Percentiles rank a stretch among this genome's conserved stretches.
phyloP scores from a whole-genome alignment of 768 basidiomycete genomes.

The Mycena maculata region DNA sequence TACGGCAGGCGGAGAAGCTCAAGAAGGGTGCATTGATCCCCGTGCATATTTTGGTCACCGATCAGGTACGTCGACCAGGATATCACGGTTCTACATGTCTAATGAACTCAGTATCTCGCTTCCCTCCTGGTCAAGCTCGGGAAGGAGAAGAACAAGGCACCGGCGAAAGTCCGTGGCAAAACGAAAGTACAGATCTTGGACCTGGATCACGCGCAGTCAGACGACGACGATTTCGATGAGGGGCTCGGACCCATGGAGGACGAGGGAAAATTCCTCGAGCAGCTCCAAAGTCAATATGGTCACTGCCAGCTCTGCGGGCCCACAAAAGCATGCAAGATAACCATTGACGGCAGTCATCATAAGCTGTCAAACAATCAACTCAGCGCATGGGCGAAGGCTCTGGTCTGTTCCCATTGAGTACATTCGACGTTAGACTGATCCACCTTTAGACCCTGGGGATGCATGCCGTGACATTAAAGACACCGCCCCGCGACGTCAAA shows the following conservation, averaged over 20 bases:
- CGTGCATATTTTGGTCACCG: not conserved
- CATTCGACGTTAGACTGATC: too few relatives aligned
- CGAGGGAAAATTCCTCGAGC: not conserved
- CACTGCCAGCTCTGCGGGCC: conserved; percentile 6
- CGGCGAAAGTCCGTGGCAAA: not conserved
- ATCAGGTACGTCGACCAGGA: not conserved
- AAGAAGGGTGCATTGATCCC: not conserved
- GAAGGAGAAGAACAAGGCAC: not conserved
- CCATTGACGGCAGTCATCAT: not conserved
- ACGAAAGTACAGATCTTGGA: not conserved
- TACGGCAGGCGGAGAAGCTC: not conserved
- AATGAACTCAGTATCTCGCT: not conserved
- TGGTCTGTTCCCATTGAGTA: not conserved
- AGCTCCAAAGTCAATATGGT: not conserved
- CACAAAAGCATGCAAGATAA: conserved; percentile 18
- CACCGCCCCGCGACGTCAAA: not conserved
- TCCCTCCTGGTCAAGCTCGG: not conserved
- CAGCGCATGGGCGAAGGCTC: not conserved
- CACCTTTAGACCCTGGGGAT: not conserved
- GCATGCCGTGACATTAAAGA: not conserved
- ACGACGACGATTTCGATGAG: too few relatives aligned
- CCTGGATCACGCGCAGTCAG: conserved; percentile 7
- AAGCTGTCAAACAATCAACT: not conserved
- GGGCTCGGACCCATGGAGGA: not conserved
- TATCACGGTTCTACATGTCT: not conserved